Evolutionary conservation across 2,329 filamentous ascomycete species (phyloP), one percentile per base, ranked within the genome.

Genomic region (Aspergillus tamarii): DNA sequence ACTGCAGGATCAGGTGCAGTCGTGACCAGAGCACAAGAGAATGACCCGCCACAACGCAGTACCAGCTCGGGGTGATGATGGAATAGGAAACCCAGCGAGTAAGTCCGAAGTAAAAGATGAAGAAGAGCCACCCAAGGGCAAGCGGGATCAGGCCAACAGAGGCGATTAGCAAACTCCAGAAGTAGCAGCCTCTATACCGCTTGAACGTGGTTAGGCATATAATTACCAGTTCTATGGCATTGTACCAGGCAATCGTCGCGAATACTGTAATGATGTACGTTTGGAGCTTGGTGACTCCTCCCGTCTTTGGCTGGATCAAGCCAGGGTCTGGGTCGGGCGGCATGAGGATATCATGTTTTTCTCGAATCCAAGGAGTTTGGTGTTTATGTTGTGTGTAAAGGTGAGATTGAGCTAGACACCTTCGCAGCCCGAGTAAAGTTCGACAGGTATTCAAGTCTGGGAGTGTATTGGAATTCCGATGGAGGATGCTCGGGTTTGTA

Each of bases 1-100:
- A 71, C 6, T 71, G 70, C 14, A 81, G 67, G 41, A 82, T 70
- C 7, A 83, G 72, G 66, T 82, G 80, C 5, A 83, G 74, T 12
- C 81, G 75, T 4, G 80, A 83, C 70, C 80, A 83, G 11, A 82
- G 73, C 10, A 83, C 80, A 16, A 82, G 65, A 10, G 78, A 77
- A 65, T 82, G 80, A 7, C 80, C 80, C 0, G 78, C 80, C 11
- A 80, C 74, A 73, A 81, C 79, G 30, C 68, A 67, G 61, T 74
- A 78, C 78, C 79, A 81, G 46, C 79, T 77, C 19, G 78, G 60
- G 3, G 73, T 70, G 23, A 81, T 70, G 16, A 82, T 61, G 0
- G 74, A 72, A 10, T 79, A 66, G 1, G 74, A 73, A 16, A 79
- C 59, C 66, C 73, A 76, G 65, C 39, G 59, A 61, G 60, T 69